phyloP scores from a whole-genome alignment of 2,329 filamentous ascomycete genomes.

The Trichoderma lentiforme region DNA sequence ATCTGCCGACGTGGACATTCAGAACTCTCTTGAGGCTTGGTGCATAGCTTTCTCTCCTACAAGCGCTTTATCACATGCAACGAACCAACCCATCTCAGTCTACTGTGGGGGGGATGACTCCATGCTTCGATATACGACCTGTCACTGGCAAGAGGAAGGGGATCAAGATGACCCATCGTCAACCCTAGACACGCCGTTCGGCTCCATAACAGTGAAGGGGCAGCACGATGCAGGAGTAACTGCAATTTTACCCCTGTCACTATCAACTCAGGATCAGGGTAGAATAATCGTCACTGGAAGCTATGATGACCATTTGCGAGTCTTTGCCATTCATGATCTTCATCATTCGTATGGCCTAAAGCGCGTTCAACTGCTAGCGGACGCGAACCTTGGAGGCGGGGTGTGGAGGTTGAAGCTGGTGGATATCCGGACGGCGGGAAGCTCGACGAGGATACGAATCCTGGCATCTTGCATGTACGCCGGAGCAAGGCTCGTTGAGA shows the following conservation, averaged over 20 bases:
- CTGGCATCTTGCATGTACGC: constrained; percentile 94
- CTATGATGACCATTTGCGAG: constrained; percentile 80
- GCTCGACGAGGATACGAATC: constrained; percentile 43
- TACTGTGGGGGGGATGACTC: constrained; percentile 78
- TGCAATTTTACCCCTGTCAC: constrained; percentile 69
- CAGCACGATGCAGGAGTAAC: constrained; percentile 80
- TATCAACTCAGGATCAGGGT: constrained; percentile 40
- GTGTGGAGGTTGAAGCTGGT: constrained; percentile 82
- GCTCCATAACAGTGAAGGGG: constrained; percentile 38
- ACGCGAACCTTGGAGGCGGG: constrained; percentile 68
- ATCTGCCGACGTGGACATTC: constrained; percentile 39
- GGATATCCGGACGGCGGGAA: constrained; percentile 26
- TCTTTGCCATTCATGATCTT: constrained; percentile 53
- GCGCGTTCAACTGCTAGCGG: constrained; percentile 54
- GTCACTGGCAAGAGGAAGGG: constrained; percentile 12
- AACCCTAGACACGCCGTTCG: constrained; percentile 24
- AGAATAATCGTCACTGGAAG: constrained; percentile 76
- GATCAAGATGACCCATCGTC: constrained; percentile 21
- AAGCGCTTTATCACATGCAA: constrained; percentile 16
- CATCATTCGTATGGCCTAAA: constrained; percentile 39
- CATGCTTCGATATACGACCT: constrained; percentile 49
- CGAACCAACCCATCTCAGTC: constrained; percentile 35
- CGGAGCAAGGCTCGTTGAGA: constrained; percentile 64
- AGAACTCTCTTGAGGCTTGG: constrained; percentile 69
- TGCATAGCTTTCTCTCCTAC: constrained; percentile 58